These are phyloP conservation scores for Boletus subcaerulescens DNA, from an alignment of 768 basidiomycete species.

Conservation along the genomic window DNA sequence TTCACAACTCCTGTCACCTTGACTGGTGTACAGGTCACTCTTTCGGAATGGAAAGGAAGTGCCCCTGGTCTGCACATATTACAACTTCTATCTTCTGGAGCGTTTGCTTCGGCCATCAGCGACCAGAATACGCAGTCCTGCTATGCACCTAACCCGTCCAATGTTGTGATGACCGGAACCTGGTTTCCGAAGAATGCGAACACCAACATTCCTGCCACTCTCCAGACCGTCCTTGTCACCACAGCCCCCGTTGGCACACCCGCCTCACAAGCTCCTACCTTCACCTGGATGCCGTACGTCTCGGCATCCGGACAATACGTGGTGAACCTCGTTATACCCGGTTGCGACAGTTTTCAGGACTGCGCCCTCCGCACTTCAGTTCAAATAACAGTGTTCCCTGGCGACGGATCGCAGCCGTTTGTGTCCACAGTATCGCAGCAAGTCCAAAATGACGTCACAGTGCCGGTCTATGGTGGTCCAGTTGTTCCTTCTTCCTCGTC, in stretches of 20 bases:
- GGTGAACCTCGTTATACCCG: constrained; percentile 82
- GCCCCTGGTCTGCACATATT: constrained; percentile 84
- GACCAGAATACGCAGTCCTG: constrained; percentile 65
- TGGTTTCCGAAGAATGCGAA: constrained; percentile 66
- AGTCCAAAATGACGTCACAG: constrained; percentile 57
- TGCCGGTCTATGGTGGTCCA: constrained; percentile 76
- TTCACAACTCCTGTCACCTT: constrained; percentile 63
- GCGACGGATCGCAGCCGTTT: constrained; percentile 57
- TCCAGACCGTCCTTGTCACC: constrained; percentile 70
- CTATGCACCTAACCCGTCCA: constrained; percentile 74
- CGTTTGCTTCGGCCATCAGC: constrained; percentile 75
- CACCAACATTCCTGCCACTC: constrained; percentile 79
- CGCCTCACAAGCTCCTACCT: constrained; percentile 60
- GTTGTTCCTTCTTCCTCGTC: constrained; percentile 69
- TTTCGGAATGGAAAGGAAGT: constrained; percentile 71
- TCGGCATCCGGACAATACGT: constrained; percentile 85
- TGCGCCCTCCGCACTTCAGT: constrained; percentile 81
- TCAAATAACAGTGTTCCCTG: constrained; percentile 78
- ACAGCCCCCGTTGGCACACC: constrained; percentile 62
- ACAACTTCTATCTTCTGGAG: constrained; percentile 91
- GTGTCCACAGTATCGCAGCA: constrained; percentile 74
- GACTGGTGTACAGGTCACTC: constrained; percentile 85
- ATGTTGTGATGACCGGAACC: constrained; percentile 58
- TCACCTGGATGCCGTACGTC: constrained; percentile 93
- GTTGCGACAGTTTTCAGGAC: constrained; percentile 77